These are phyloP conservation scores for Blastobotrys mokoenaii DNA, from an alignment of 805 yeast genomes.

Conservation along the genomic window DNA sequence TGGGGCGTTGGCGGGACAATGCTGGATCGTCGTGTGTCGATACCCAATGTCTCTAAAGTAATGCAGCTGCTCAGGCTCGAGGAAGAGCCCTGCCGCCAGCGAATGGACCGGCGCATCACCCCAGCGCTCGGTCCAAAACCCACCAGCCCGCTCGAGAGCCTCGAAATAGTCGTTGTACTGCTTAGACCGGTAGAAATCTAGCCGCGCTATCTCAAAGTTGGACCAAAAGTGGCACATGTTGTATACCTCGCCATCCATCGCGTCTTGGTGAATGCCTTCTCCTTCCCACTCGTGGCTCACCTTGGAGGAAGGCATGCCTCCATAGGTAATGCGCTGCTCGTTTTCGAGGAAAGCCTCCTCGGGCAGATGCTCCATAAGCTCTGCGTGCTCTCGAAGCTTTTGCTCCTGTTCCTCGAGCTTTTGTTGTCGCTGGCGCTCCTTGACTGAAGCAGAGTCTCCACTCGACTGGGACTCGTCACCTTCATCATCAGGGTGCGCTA, in stretches of 20 bases:
- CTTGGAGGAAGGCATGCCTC: not conserved
- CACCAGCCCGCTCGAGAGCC: slow-evolving; percentile 62
- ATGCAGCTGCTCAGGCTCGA: slow-evolving; percentile 65
- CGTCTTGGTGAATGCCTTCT: slow-evolving; percentile 38
- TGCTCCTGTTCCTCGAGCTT: slow-evolving; percentile 24
- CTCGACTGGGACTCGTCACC: slow-evolving; percentile 5
- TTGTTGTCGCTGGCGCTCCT: slow-evolving; percentile 14
- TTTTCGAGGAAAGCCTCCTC: slow-evolving; percentile 14
- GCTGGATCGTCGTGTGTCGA: slow-evolving; percentile 68
- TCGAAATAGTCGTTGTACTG: slow-evolving; percentile 61
- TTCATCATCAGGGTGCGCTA: slow-evolving; percentile 23
- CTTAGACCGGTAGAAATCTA: slow-evolving; percentile 62
- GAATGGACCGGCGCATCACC: slow-evolving; percentile 97
- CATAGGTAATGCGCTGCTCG: slow-evolving; percentile 5
- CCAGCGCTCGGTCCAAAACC: slow-evolving; percentile 90
- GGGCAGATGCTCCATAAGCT: slow-evolving; percentile 9
- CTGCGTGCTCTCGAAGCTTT: slow-evolving; percentile 3
- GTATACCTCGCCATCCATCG: slow-evolving; percentile 58
- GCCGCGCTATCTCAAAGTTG: slow-evolving; percentile 83
- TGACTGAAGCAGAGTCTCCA: slow-evolving; percentile 13
- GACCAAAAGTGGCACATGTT: slow-evolving; percentile 88
- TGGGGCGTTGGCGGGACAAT: slow-evolving; percentile 70
- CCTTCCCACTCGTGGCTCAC: slow-evolving; percentile 20
- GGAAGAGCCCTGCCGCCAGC: slow-evolving; percentile 69
- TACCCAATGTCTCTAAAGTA: slow-evolving; percentile 93